Conservation (phyloP, 352 stramenopile genomes). For the Pythium aquatile region DNA sequence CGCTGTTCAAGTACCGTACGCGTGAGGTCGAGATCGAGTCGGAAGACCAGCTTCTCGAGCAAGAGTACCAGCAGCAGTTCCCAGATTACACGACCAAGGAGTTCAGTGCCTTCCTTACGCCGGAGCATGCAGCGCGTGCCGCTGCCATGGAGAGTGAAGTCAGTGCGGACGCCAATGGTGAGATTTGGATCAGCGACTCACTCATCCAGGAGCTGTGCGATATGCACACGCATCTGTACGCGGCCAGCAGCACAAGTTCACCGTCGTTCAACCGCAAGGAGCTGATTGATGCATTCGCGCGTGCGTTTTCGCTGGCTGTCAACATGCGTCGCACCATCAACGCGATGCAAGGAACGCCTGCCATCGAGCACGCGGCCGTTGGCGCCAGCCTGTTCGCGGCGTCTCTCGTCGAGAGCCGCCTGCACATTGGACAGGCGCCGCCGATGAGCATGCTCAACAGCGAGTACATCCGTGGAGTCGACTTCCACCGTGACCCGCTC, state of each 20-base stretch:
- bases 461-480: constrained; percentile 78
- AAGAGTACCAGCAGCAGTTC: constrained; percentile 92
- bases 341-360: constrained; percentile 31
- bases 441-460: constrained; percentile 57
- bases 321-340: constrained; percentile 73
- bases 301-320: constrained; percentile 65
- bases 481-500: constrained; percentile 95
- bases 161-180: constrained; percentile 25
- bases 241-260: constrained; percentile 27
- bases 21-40: constrained; percentile 78
- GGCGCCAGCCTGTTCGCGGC: constrained; percentile 59
- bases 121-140: constrained; percentile 31
- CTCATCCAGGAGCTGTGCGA: constrained; percentile 72
- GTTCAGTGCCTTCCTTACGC: constrained; percentile 64
- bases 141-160: background rate
- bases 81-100: constrained; percentile 86
- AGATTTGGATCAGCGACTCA: constrained; percentile 68
- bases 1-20: constrained; percentile 86
- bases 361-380: constrained; percentile 50
- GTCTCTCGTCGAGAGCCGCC: constrained; percentile 66
- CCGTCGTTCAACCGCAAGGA: constrained; percentile 28
- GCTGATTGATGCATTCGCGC: constrained; percentile 64
- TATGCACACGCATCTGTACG: constrained; percentile 70
- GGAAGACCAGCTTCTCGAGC: constrained; percentile 82
- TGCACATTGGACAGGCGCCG: constrained; percentile 55